phyloP scores from a whole-genome alignment of 345 rosid genomes.

The Sonneratia caseolaris region DNA sequence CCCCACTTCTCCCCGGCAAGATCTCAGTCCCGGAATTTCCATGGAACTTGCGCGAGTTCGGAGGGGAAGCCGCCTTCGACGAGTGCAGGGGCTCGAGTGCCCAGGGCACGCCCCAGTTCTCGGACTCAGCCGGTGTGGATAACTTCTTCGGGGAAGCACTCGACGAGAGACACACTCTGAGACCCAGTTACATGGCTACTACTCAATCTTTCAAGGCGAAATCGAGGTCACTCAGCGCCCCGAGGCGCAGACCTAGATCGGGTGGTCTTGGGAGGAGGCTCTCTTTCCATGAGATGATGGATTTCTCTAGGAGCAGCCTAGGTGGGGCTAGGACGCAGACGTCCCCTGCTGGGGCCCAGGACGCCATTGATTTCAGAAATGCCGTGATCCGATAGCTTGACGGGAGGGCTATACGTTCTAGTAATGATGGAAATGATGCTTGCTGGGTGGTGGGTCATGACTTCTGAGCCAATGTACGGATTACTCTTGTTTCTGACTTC shows the following conservation, averaged over 20 bases:
- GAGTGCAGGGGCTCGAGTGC: not conserved
- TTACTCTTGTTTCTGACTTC: no score
- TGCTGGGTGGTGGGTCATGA: no score
- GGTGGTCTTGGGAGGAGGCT: constrained; percentile 26
- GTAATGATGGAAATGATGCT: no score
- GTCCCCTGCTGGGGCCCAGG: not conserved
- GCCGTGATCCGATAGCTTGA: no score
- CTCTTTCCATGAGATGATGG: constrained; percentile 63
- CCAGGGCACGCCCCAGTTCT: constrained; percentile 9
- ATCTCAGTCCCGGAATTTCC: not conserved
- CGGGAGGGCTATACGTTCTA: no score
- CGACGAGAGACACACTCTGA: constrained; percentile 20
- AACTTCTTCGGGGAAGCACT: constrained; percentile 30
- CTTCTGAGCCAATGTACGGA: no score
- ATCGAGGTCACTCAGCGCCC: constrained; percentile 72
- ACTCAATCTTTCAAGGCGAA: constrained; percentile 81
- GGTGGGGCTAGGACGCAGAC: constrained; percentile 57
- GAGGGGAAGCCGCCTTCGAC: not conserved
- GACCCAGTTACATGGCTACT: constrained; percentile 64
- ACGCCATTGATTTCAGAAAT: no score
- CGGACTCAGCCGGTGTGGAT: constrained; percentile 49
- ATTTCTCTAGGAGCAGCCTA: constrained; percentile 59
- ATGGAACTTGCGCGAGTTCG: not conserved
- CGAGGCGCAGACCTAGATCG: constrained; percentile 68
- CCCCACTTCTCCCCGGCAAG: not conserved